Base-by-base conservation (phyloP, 1,284 basidiomycete genomes). In the Leucoagaricus sp. region DNA sequence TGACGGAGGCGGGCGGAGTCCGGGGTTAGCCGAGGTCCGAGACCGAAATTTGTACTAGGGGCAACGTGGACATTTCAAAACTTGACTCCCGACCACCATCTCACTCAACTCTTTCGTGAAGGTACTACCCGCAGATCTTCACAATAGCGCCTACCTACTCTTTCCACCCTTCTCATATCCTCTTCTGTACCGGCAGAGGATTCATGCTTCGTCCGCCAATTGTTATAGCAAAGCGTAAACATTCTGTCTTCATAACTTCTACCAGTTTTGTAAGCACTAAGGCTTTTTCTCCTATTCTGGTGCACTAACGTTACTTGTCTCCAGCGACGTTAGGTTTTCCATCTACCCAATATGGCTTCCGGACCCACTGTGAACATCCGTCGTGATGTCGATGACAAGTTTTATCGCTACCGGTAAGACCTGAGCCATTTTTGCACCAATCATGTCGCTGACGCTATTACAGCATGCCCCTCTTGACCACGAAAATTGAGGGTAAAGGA, bases 401-500 rank as follows among this genome's bases (percentile, higher is more conserved):
- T 93, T 69, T 93, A 93, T 73, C 90, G 90, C 67, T 93, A 93
- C 81, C 89, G 86, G 86, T 87, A 63, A 61, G 82, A 74, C 8
- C 31, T 48, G n/a, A 25, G 23, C 4, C 12, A n/a, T 26, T 49
- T 4, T 23, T 44, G 21, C 7, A 31, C 10, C 26, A 8, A 44
- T 31, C 2, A 19, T 41, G 19, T 53, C 57, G 60, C 55, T 59
- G 17, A 49, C 46, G 13, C 10, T 48, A 21, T 31, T 49, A 40
- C 47, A 92, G 92, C 66, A 99, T 99, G 97, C 97, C 97, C 51
- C 76, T 96, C 60, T 85, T 99, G 60, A 83, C 86, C 65, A 98
- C 92, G 65, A 99, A 99, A 80, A 96, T 99, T 53, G 97, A 99
- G 77, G 97, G 97, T 67, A 95, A 95, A 75, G 97, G 97, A 57